Evolutionary conservation across 164 flowering plant genomes (phyloP).

Genomic region (Liriodendron chinense): DNA sequence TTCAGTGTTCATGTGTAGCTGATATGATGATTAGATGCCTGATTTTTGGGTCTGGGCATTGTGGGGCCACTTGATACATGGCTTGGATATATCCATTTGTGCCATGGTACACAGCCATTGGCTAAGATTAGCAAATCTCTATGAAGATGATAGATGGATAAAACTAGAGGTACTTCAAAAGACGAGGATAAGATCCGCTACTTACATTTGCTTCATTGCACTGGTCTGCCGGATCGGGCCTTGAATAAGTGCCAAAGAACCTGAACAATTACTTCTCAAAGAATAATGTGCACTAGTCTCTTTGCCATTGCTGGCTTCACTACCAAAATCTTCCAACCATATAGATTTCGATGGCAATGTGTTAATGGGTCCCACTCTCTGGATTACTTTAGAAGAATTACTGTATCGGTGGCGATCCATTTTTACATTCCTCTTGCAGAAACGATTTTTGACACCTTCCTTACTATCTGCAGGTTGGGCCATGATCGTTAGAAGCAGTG

Average conservation of each 20-base stretch:
- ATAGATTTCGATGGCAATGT: neutral
- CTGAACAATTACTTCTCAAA: neutral
- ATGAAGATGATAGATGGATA: neutral
- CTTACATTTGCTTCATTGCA: slow-evolving; percentile 23
- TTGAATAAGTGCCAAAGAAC: neutral
- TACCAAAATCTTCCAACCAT: neutral
- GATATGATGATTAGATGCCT: too few relatives aligned
- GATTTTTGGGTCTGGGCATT: too few relatives aligned
- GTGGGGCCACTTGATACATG: neutral
- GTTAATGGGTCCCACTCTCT: slow-evolving; percentile 17
- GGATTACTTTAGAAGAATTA: slow-evolving; percentile 36
- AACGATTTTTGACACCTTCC: slow-evolving; percentile 2
- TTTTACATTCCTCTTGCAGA: slow-evolving; percentile 1
- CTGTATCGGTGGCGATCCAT: slow-evolving; percentile 22
- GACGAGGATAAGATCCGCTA: slow-evolving; percentile 19
- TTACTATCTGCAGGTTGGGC: slow-evolving; percentile 19
- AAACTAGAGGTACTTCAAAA: neutral
- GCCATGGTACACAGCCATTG: neutral
- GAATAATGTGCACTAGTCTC: neutral
- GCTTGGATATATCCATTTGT: neutral
- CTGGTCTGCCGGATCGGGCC: slow-evolving; percentile 19
- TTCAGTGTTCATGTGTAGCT: too few relatives aligned
- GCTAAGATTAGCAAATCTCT: neutral
- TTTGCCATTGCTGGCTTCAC: neutral
- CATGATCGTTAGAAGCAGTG: neutral